Percentiles rank a stretch among this genome's conserved stretches.
These are phyloP conservation scores for Aphelidium insulamus DNA, from an alignment of 371 early-diverging fungal genomes.

Conservation along the genomic window DNA sequence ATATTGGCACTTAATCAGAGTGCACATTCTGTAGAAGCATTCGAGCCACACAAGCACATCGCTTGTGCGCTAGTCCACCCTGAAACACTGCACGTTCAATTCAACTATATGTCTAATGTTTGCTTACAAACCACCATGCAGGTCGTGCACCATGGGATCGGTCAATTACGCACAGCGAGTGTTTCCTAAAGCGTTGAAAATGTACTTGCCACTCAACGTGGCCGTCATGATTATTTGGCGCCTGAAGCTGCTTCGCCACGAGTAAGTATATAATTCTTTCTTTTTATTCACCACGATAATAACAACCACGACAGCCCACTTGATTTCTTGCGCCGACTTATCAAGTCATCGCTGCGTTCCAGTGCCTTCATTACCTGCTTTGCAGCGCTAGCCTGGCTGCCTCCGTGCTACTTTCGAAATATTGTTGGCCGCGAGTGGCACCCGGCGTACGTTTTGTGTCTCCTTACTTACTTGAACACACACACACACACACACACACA, in stretches of 20 bases:
- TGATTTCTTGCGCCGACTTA: constrained; percentile 8
- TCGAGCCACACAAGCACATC: too few relatives aligned
- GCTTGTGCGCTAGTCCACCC: too few relatives aligned
- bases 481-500: background rate
- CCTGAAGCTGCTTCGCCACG: constrained; percentile 1
- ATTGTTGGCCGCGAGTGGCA: constrained; percentile 24
- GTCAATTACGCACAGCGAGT: too few relatives aligned
- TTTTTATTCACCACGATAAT: constrained; percentile 11
- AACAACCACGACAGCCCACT: constrained; percentile 16
- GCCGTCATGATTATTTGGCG: constrained; percentile 14
- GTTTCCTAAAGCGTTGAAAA: constrained; percentile 32
- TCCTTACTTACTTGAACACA: too few relatives aligned
- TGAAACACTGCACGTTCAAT: too few relatives aligned
- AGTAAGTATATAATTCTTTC: background rate
- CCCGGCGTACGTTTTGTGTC: constrained; percentile 15
- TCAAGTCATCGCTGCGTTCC: constrained; percentile 35
- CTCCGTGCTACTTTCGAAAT: constrained; percentile 37
- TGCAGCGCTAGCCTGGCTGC: constrained; percentile 30
- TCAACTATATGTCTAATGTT: too few relatives aligned
- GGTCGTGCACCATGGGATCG: too few relatives aligned
- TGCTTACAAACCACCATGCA: too few relatives aligned
- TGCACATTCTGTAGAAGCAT: too few relatives aligned
- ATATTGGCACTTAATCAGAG: too few relatives aligned
- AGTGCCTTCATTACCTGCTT: constrained; percentile 44
- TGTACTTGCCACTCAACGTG: constrained; percentile 45